phyloP scores from a whole-genome alignment of 148 eudicot genomes.

The Fagopyrum homotropicum region DNA sequence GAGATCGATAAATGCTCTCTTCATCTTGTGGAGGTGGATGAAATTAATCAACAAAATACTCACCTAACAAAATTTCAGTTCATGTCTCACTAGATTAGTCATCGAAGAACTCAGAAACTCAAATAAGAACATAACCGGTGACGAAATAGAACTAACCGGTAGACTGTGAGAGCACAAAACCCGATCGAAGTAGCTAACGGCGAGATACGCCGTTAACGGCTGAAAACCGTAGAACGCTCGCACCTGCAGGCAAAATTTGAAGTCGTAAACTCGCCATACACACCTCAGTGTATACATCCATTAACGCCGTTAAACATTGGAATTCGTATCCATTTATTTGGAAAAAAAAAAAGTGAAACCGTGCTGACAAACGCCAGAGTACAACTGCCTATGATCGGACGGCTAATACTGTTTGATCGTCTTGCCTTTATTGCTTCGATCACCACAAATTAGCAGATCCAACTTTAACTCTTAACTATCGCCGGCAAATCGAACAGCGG shows the following conservation, averaged over 20 bases:
- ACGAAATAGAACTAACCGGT: constrained; percentile 48
- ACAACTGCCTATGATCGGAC: not conserved
- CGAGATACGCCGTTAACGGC: constrained; percentile 73
- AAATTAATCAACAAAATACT: not conserved
- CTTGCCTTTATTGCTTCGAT: no score
- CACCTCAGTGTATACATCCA: no score
- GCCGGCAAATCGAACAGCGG: not conserved
- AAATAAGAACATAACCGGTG: not conserved
- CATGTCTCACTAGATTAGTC: no score
- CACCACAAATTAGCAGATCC: not conserved
- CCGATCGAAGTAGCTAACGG: constrained; percentile 81
- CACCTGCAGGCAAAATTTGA: constrained; percentile 34
- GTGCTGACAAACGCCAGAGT: not conserved
- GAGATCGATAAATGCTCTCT: not conserved
- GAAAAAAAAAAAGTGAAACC: not conserved
- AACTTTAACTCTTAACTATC: not conserved
- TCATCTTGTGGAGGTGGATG: not conserved
- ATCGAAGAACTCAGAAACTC: not conserved
- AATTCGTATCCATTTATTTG: no score
- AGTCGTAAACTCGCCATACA: not conserved
- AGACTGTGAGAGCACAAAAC: constrained; percentile 50
- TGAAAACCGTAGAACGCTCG: constrained; percentile 58
- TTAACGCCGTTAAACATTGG: no score
- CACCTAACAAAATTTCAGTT: not conserved
- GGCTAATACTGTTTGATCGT: not conserved